Base-by-base conservation (phyloP, 306 rosid species). In the Clitoria ternatea region DNA sequence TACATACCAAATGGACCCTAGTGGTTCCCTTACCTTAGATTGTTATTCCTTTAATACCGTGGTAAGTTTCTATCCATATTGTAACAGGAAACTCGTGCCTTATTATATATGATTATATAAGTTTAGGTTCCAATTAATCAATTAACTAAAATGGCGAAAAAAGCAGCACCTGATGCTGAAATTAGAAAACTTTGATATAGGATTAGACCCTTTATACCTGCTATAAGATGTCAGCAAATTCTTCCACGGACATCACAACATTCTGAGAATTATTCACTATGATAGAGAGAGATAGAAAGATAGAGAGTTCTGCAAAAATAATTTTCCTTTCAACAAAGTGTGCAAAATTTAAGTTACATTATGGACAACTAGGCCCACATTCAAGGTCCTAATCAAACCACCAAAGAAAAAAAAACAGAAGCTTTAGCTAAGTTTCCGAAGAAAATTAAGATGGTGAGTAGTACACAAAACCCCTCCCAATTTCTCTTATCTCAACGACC, bases 321-420 rank as follows among this genome's bases (percentile, higher is more conserved):
- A 67, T 52, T 70, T 70, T 29, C 40, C 57, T 53, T 78, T 73
- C 39, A 73, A 39, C 43, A 37, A 77, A 74, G 57, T 70, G 50
- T 70, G 72, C 77, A 74, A 74, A 80, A 69, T 44, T 18, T 70
- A 73, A 70, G 73, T 74, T 77, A 80, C 76, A 84, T 47, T 52
- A 53, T 44, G 57, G 72, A 75, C 69, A 29, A 42, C 61, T 13
- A 20, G 73, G 73, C 52, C 66, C 80, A 53, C 43, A 77, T 73
- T 27, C 42, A 49, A 13, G 75, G 77, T 75, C 88, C 76, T 52
- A 60, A 66, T 45, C 43, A 60, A 29, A 53, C 66, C 30, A 43
- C 37, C 1, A 76, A 45, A 66, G 22, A 39, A 35, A 54, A 35
- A 52, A 53, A 53, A 53, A n/a, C n/a, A n/a, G n/a, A n/a, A 59